Conservation (phyloP, 345 rosid species). For the Pseudoturritis turrita region DNA sequence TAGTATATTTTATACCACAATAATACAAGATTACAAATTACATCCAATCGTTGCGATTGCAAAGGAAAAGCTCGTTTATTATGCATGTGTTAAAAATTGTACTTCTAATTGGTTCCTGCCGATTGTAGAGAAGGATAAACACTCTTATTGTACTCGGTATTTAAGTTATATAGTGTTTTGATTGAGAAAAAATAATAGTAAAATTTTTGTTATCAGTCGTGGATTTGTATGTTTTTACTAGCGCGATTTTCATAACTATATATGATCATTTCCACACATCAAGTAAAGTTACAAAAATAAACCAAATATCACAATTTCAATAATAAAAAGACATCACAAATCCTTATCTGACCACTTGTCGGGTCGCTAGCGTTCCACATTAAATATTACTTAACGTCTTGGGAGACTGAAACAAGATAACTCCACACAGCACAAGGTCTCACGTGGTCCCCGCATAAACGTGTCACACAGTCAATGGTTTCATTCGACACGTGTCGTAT, state of each 20-base stretch:
- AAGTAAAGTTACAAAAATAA: neutral
- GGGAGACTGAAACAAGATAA: slow-evolving; percentile 35
- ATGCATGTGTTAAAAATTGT: too few species aligned
- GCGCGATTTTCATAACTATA: neutral
- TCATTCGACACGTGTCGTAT: slow-evolving; percentile 10
- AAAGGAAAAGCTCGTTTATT: too few species aligned
- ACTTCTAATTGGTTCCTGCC: too few species aligned
- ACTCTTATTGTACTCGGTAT: too few species aligned
- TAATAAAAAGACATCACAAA: neutral
- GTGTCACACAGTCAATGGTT: neutral
- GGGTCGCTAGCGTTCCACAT: slow-evolving; percentile 21
- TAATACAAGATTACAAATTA: too few species aligned
- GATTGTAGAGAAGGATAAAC: too few species aligned
- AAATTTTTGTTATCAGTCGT: too few species aligned
- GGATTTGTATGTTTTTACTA: too few species aligned
- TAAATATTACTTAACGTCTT: slow-evolving; percentile 31
- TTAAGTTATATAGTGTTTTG: too few species aligned
- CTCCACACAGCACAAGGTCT: slow-evolving; percentile 12
- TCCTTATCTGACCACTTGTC: slow-evolving; percentile 18
- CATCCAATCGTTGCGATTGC: too few species aligned
- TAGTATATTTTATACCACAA: too few species aligned
- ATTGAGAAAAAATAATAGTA: too few species aligned
- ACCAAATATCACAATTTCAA: neutral
- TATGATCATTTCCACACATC: neutral
- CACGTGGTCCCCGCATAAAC: slow-evolving; percentile 27